Evolutionary conservation across 768 basidiomycete species (phyloP).

Genomic region (Trametes maxima): DNA sequence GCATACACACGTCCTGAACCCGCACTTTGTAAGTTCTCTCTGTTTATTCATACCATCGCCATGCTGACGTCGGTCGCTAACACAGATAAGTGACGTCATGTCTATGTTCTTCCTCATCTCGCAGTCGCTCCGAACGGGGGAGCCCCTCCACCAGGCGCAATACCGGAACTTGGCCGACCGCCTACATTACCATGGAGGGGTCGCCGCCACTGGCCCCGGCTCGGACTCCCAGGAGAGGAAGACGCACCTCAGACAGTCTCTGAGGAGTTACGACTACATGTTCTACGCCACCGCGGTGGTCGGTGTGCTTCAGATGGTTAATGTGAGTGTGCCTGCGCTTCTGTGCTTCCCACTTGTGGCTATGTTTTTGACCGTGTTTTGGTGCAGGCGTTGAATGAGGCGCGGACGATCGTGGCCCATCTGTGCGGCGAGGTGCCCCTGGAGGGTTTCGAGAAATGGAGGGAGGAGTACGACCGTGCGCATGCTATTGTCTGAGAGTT

Average conservation of each 20-base stretch:
- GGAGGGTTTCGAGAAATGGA: slow-evolving; percentile 42
- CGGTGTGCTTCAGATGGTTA: slow-evolving; percentile 41
- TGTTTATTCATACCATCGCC: neutral
- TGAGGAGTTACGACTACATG: slow-evolving; percentile 38
- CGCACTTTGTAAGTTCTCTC: slow-evolving; percentile 48
- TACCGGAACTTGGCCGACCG: slow-evolving; percentile 46
- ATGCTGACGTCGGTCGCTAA: too few species aligned
- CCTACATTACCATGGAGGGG: slow-evolving; percentile 45
- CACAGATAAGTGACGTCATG: slow-evolving; percentile 48
- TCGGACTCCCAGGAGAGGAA: neutral
- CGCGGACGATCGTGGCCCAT: slow-evolving; percentile 38
- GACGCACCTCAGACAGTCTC: slow-evolving; percentile 17
- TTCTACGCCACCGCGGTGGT: slow-evolving; percentile 43
- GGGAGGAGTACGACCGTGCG: slow-evolving; percentile 37
- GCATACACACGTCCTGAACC: slow-evolving; percentile 53
- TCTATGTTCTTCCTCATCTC: slow-evolving; percentile 46
- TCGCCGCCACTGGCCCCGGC: slow-evolving; percentile 12
- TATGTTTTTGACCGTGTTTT: neutral
- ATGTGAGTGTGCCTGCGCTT: slow-evolving; percentile 25
- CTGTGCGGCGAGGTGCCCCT: slow-evolving; percentile 47
- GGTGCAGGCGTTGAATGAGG: slow-evolving; percentile 39
- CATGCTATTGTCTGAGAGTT: slow-evolving; percentile 3
- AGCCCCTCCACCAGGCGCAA: slow-evolving; percentile 47
- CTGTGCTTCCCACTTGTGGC: neutral
- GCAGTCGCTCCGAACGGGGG: slow-evolving; percentile 46